Conservation (phyloP, 306 rosid species). For the Glycyrrhiza uralensis region DNA sequence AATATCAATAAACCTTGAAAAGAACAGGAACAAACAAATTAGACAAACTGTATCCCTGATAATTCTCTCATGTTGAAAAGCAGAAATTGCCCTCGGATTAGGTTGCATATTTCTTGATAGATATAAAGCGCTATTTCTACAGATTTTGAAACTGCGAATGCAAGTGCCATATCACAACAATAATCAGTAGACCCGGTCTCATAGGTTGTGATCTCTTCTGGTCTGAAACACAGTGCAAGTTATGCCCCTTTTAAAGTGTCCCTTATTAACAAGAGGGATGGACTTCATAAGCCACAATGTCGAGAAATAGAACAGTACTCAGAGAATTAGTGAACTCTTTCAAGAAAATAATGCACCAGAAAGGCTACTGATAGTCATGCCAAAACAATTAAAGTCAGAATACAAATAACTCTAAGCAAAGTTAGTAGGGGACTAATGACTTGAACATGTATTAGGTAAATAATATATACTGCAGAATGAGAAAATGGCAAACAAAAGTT, state of each 20-base stretch:
- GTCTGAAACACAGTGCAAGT: background rate
- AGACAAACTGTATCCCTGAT: background rate
- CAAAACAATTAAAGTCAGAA: slow-evolving; percentile 10
- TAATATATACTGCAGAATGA: background rate
- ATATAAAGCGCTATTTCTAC: background rate
- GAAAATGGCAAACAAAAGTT: background rate
- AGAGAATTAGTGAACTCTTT: background rate
- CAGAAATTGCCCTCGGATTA: background rate
- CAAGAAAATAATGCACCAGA: background rate
- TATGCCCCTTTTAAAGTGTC: background rate
- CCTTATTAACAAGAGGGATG: background rate
- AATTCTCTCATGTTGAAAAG: slow-evolving; percentile 8
- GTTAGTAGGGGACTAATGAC: background rate
- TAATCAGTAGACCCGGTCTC: background rate
- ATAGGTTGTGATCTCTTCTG: background rate
- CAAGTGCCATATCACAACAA: background rate
- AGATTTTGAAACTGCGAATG: background rate
- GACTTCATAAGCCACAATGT: background rate
- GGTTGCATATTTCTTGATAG: background rate
- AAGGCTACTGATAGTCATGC: background rate
- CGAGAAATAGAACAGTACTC: background rate
- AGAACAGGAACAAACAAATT: slow-evolving; percentile 26
- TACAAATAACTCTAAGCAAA: background rate
- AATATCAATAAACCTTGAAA: slow-evolving; percentile 66
- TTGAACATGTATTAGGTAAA: background rate